Conservation (phyloP, 2,329 filamentous ascomycete genomes). For the Botrytis aclada region DNA sequence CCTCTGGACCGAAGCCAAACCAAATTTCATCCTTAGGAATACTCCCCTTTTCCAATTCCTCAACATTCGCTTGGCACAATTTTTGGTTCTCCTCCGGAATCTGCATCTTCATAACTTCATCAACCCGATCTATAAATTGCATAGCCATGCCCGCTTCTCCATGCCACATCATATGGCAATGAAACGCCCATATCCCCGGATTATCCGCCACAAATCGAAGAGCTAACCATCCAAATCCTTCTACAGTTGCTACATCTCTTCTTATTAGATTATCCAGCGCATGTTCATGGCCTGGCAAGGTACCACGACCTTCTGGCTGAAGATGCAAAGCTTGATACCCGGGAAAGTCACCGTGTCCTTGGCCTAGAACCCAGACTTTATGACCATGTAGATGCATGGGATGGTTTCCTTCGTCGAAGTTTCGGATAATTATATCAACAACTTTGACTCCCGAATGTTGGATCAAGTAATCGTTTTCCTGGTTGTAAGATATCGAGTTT, state of each 20-base stretch:
- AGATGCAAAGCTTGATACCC: slow-evolving; percentile 43
- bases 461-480: slow-evolving; percentile 56
- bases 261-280: slow-evolving; percentile 43
- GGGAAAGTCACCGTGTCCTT: slow-evolving; percentile 62
- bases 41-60: slow-evolving; percentile 48
- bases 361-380: slow-evolving; percentile 58
- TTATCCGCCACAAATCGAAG: slow-evolving; percentile 56
- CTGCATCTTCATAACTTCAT: slow-evolving; percentile 43
- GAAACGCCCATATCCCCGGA: slow-evolving; percentile 56
- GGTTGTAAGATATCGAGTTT: slow-evolving; percentile 49
- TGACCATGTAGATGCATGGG: slow-evolving; percentile 77
- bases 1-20: slow-evolving; percentile 35
- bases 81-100: slow-evolving; percentile 46
- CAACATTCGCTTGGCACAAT: slow-evolving; percentile 44
- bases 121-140: slow-evolving; percentile 53
- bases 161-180: slow-evolving; percentile 60
- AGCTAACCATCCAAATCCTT: slow-evolving; percentile 54
- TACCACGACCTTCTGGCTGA: slow-evolving; percentile 36
- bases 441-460: slow-evolving; percentile 56
- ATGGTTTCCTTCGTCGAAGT: slow-evolving; percentile 66
- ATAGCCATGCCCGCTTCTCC: slow-evolving; percentile 56
- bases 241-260: slow-evolving; percentile 52
- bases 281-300: slow-evolving; percentile 39
- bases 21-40: slow-evolving; percentile 50
- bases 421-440: slow-evolving; percentile 77